Evolutionary conservation across 768 basidiomycete species (phyloP), one percentile per base, ranked within the genome.

Genomic region (Dictyophora rubrovolvata): DNA sequence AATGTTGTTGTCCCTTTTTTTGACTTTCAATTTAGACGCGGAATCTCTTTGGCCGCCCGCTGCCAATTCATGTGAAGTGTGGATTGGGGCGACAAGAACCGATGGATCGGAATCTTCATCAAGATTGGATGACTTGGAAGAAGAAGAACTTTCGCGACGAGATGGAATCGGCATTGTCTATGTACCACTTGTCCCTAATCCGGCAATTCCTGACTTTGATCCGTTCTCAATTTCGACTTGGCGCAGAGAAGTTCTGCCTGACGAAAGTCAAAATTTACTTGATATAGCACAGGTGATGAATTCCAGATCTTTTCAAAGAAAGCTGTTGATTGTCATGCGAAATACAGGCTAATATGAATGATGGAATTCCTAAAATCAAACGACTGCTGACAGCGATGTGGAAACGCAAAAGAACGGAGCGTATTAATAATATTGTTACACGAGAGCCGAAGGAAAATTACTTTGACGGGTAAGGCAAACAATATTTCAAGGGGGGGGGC

Each of bases 81-180:
- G 66, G 66, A 67, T 67, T 36, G 66, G 66, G 23, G 62, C 65
- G 2, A 63, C 65, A 23, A 62, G 60, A 18, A 54, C 52, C 5
- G 54, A 36, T 23, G 65, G 60, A 23, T 51, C 53, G 17, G 64
- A 58, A 16, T 33, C 53, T 42, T 64, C 64, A 18, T 28, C 28
- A 42, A 10, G 53, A 35, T 35, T 62, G 10, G 61, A 64, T n/a
- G 63, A 64, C 22, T 52, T 65, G 9, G 56, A 58, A 17, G 65
- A 67, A 55, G 60, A 67, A 52, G 57, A 61, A 5, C 54, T 67
- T 22, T 61, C 58, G 17, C 21, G 47, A 23, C 33, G 59, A 37
- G 66, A 66, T 56, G 66, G 66, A 16, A 67, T 67, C 53, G 66
- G 63, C 8, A 67, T 67, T 50, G 62, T 67, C 23, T 67, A 67